phyloP scores from a whole-genome alignment of 805 yeast species.

The Candida chilensis region DNA sequence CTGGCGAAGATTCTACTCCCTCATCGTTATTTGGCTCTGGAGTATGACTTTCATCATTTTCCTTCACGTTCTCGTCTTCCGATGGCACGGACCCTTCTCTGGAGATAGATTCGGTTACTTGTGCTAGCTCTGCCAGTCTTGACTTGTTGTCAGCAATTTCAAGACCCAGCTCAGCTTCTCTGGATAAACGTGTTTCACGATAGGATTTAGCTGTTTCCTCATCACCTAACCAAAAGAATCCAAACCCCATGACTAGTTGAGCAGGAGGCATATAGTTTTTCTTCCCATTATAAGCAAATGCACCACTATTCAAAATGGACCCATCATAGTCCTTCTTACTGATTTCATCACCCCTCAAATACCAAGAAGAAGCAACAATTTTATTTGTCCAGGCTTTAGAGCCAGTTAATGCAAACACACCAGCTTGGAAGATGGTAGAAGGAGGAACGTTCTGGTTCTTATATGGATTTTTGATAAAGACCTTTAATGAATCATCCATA shows the following conservation, averaged over 20 bases:
- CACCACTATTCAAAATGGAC: constrained; percentile 50
- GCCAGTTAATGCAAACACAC: constrained; percentile 70
- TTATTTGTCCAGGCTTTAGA: constrained; percentile 90
- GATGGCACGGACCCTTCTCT: too few species aligned
- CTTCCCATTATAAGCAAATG: constrained; percentile 43
- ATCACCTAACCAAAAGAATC: constrained; percentile 64
- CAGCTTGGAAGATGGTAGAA: constrained; percentile 82
- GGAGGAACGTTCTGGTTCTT: constrained; percentile 73
- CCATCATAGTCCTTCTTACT: constrained; percentile 63
- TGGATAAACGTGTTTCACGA: constrained; percentile 14
- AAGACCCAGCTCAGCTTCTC: constrained; percentile 27
- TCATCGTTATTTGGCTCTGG: too few species aligned
- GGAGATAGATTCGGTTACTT: too few species aligned
- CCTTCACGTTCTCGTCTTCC: too few species aligned
- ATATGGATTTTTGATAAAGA: constrained; percentile 73
- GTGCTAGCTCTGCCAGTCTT: constrained; percentile 18
- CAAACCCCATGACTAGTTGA: constrained; percentile 88
- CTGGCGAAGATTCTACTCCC: too few species aligned
- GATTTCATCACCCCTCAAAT: constrained; percentile 59
- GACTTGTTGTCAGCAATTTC: constrained; percentile 25
- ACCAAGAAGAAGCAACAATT: constrained; percentile 78
- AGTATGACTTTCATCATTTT: too few species aligned
- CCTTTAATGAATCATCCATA: constrained; percentile 63
- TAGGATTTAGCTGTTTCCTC: constrained; percentile 35
- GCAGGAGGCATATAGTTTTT: constrained; percentile 64